A percentile compares a stretch with the other conserved stretches of the same genome.
phyloP scores from a whole-genome alignment of 148 eudicot species.

The Chenopodium formosanum region DNA sequence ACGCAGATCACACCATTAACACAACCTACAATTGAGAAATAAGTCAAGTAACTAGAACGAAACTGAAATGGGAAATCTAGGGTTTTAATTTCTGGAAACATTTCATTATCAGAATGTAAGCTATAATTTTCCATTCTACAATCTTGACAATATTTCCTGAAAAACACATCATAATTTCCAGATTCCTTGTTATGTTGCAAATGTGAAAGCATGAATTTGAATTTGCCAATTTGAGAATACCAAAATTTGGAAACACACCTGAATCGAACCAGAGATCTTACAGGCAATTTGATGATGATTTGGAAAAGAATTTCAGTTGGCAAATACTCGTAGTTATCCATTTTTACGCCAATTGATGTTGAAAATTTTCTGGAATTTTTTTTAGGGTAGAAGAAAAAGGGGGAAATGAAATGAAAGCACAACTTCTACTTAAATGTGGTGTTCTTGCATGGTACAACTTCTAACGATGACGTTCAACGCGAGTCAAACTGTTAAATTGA shows the following conservation, averaged over 20 bases:
- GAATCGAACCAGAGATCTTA: not conserved
- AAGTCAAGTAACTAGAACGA: not conserved
- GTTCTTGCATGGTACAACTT: too few species aligned
- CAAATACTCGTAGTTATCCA: too few species aligned
- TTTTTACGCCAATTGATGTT: too few species aligned
- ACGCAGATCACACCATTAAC: slow-evolving; percentile 25
- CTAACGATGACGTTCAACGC: too few species aligned
- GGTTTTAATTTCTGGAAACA: not conserved
- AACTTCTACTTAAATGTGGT: too few species aligned
- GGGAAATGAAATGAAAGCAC: too few species aligned
- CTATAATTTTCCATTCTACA: not conserved
- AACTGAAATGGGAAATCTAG: slow-evolving; percentile 1
- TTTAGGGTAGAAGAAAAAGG: too few species aligned
- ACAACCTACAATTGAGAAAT: slow-evolving; percentile 6
- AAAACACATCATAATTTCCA: not conserved
- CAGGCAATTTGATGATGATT: not conserved
- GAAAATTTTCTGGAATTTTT: too few species aligned
- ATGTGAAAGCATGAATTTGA: not conserved
- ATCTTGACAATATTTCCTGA: not conserved
- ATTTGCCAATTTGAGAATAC: not conserved
- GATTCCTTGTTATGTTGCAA: not conserved
- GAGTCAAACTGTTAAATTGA: too few species aligned
- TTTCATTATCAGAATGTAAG: slow-evolving; percentile 4
- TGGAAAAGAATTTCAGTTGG: too few species aligned
- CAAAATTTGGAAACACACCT: not conserved